Percentiles rank a stretch among this genome's conserved stretches.
Conservation (phyloP, 2,329 filamentous ascomycete species). For the Fusarium zealandicum region DNA sequence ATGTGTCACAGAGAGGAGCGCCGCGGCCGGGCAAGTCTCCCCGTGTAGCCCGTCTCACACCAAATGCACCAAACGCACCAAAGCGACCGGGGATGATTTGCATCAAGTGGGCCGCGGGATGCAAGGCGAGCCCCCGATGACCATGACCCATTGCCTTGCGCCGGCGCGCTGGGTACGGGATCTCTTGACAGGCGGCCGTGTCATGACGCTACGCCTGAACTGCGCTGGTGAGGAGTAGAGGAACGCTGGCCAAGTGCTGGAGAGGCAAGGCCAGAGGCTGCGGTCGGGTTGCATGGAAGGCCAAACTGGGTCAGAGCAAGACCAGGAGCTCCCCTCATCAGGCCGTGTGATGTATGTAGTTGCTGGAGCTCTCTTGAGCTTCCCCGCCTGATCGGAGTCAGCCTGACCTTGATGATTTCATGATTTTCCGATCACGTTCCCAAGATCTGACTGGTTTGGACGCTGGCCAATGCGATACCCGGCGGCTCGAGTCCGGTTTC, state of each 20-base stretch:
- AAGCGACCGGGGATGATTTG: slow-evolving; percentile 33
- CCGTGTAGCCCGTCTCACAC: slow-evolving; percentile 27
- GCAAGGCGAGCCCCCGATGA: slow-evolving; percentile 33
- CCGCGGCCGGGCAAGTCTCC: slow-evolving; percentile 30
- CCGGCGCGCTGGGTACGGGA: slow-evolving; percentile 45
- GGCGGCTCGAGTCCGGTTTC: slow-evolving; percentile 9
- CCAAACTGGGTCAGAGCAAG: not conserved
- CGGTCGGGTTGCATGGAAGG: not conserved
- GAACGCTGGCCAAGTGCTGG: slow-evolving; percentile 5
- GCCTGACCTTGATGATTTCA: slow-evolving; percentile 26
- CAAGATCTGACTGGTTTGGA: slow-evolving; percentile 26
- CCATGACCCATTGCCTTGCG: slow-evolving; percentile 30
- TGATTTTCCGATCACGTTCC: slow-evolving; percentile 26
- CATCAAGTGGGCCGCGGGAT: slow-evolving; percentile 39
- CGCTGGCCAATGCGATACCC: slow-evolving; percentile 9
- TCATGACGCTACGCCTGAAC: slow-evolving; percentile 40
- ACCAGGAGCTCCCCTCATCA: slow-evolving; percentile 8
- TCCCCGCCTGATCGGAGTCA: slow-evolving; percentile 26
- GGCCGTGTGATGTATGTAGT: slow-evolving; percentile 6
- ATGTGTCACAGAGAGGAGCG: slow-evolving; percentile 16
- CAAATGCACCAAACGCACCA: slow-evolving; percentile 6
- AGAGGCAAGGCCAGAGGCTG: slow-evolving; percentile 6
- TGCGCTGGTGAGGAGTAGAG: slow-evolving; percentile 28
- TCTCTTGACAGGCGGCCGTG: slow-evolving; percentile 40
- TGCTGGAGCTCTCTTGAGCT: slow-evolving; percentile 21